These are phyloP conservation scores for Otatea glauca DNA, from an alignment of 176 grass and related monocot genomes.

Conservation along the genomic window DNA sequence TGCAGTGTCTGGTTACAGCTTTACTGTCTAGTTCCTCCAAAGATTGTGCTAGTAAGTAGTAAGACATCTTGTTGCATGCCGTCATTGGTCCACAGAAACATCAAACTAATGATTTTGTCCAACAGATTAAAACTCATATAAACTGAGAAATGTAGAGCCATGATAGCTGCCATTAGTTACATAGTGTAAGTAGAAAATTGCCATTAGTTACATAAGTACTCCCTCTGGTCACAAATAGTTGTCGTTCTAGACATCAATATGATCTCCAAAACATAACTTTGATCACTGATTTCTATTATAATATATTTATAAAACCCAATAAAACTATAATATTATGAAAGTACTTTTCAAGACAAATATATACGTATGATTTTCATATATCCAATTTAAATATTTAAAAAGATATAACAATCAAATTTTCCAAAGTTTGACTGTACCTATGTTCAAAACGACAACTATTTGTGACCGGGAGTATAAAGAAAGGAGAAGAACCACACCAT, in stretches of 20 bases:
- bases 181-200: constrained; percentile 18
- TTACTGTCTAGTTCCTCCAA: constrained; percentile 18
- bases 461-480: neutral
- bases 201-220: neutral
- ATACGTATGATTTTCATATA: too few species aligned
- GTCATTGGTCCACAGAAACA: neutral
- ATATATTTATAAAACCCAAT: too few species aligned
- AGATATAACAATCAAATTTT: too few species aligned
- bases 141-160: constrained; percentile 5
- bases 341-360: too few species aligned
- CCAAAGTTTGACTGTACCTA: too few species aligned
- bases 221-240: too few species aligned
- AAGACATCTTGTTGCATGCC: neutral
- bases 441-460: too few species aligned
- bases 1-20: neutral
- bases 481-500: neutral
- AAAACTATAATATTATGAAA: too few species aligned
- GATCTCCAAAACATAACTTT: too few species aligned
- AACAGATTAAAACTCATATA: neutral
- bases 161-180: neutral
- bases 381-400: too few species aligned
- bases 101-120: neutral
- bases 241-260: too few species aligned
- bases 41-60: neutral
- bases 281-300: too few species aligned